These are phyloP conservation scores for Pseudogymnoascus sp. DNA, from an alignment of 2,329 filamentous ascomycete genomes.

Conservation along the genomic window DNA sequence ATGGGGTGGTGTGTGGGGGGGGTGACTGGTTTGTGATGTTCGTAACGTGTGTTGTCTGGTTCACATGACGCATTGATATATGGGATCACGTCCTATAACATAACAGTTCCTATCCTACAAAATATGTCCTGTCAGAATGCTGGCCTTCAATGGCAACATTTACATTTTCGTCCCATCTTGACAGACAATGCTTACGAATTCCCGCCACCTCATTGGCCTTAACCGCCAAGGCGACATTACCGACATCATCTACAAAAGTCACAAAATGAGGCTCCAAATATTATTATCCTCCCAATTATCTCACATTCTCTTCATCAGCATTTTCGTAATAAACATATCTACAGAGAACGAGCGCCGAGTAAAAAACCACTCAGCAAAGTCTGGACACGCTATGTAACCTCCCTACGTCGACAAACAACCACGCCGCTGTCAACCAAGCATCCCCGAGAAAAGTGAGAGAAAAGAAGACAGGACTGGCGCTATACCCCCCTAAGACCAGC, in stretches of 20 bases:
- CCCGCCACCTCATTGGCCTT: background rate
- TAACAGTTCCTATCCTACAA: background rate
- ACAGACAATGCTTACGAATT: background rate
- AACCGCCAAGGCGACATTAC: background rate
- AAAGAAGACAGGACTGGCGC: background rate
- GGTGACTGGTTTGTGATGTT: background rate
- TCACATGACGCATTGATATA: background rate
- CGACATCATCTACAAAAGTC: background rate
- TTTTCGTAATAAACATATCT: background rate
- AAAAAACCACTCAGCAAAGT: background rate
- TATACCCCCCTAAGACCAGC: background rate
- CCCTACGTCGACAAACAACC: background rate
- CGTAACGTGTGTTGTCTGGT: background rate
- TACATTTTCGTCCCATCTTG: background rate
- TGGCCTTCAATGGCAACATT: background rate
- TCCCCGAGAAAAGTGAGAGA: background rate
- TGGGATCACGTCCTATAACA: background rate
- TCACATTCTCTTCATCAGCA: background rate
- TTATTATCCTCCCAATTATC: background rate
- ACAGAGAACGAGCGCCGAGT: background rate
- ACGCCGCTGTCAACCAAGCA: background rate
- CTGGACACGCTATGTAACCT: background rate
- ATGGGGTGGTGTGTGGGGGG: background rate
- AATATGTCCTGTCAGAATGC: background rate
- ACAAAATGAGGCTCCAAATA: background rate